Conservation (phyloP, 306 rosid genomes). For the Oemleria cerasiformis region DNA sequence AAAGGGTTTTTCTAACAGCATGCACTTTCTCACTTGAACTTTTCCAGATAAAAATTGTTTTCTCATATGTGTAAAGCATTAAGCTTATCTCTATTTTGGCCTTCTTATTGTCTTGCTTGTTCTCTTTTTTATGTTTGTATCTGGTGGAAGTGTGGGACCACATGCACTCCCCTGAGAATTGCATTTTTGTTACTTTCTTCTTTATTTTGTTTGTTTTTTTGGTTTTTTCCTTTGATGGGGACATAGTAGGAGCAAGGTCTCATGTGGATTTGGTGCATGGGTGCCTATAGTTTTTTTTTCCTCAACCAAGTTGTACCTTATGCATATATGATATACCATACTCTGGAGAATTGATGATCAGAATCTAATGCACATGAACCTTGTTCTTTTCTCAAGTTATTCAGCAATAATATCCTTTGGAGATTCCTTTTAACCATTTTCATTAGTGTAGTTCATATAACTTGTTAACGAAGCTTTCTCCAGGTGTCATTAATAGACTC, state of each 20-base stretch:
- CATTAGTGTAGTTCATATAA: background rate
- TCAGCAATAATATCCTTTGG: background rate
- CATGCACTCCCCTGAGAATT: background rate
- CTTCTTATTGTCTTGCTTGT: background rate
- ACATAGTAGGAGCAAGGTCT: background rate
- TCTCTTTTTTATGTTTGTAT: background rate
- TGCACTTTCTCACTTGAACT: background rate
- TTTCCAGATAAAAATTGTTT: background rate
- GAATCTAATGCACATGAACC: background rate
- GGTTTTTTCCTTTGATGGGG: background rate
- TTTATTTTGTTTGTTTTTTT: background rate
- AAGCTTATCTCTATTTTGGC: background rate
- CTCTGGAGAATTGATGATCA: background rate
- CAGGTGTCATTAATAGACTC: slow-evolving; percentile 85
- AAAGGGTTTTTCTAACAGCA: slow-evolving; percentile 7
- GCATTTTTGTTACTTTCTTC: background rate
- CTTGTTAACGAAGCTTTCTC: slow-evolving; percentile 5
- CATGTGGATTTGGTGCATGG: background rate
- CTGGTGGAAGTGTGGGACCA: background rate
- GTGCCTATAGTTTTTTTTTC: background rate
- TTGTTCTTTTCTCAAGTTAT: background rate
- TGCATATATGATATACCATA: background rate
- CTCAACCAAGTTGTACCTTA: background rate
- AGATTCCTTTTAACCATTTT: background rate
- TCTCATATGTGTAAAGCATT: background rate